Percentiles rank a stretch among this genome's conserved stretches.
Conservation (phyloP, 2,329 filamentous ascomycete species). For the Fulvia fulva region DNA sequence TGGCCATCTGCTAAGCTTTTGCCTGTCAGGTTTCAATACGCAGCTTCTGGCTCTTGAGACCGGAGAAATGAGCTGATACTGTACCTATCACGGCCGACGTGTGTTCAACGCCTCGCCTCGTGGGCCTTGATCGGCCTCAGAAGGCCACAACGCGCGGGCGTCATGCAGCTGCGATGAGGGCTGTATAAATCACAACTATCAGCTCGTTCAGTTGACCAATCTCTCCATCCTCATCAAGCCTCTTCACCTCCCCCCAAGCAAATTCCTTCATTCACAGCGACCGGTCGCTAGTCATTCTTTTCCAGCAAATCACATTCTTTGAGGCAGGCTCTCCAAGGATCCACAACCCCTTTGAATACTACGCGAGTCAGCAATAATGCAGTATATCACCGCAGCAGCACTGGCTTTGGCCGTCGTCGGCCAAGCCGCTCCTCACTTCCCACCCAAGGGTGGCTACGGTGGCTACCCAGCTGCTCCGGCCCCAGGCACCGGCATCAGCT, state of each 20-base stretch:
- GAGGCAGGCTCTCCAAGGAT: background rate
- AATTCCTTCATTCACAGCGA: background rate
- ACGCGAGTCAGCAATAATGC: constrained; percentile 10
- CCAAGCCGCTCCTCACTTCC: constrained; percentile 15
- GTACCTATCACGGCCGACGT: too few relatives aligned
- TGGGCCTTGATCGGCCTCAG: too few relatives aligned
- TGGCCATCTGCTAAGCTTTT: too few relatives aligned
- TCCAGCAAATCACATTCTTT: background rate
- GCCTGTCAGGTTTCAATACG: too few relatives aligned
- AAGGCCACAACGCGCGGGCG: background rate
- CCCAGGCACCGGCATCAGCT: constrained; percentile 5
- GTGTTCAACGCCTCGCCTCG: too few relatives aligned
- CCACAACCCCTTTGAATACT: background rate
- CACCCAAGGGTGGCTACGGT: constrained; percentile 4
- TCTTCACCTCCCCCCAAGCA: background rate
- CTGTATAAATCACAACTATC: background rate
- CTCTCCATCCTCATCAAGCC: background rate
- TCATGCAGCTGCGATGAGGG: background rate
- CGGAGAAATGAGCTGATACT: too few relatives aligned
- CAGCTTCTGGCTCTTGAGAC: too few relatives aligned
- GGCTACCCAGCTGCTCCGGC: background rate
- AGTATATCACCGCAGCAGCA: constrained; percentile 14
- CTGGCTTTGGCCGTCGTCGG: constrained; percentile 15
- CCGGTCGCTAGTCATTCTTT: constrained; percentile 1
- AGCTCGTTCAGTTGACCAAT: background rate